Base-by-base conservation (phyloP, 495 filamentous ascomycete genomes). In the Aspergillus coremiiformis region DNA sequence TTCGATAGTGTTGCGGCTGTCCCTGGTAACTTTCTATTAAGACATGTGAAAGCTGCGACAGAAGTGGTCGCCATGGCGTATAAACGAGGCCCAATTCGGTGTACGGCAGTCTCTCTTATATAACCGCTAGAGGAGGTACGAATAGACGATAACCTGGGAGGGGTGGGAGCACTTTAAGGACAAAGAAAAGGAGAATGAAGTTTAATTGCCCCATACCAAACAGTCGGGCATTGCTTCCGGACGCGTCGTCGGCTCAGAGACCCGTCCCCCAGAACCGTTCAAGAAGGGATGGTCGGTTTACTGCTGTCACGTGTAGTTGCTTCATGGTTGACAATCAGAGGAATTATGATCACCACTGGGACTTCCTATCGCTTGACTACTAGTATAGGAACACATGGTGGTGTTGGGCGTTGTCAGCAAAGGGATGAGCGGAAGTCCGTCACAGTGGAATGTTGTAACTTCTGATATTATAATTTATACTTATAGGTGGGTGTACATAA, bases 251-350 rank as follows among this genome's bases (percentile, higher is more conserved):
- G 32, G 32, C 21, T 23, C 23, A 8, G 32, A 19, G 19, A 8
- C 26, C 15, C 30, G 26, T 29, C 19, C 27, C 17, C 49, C 24
- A 23, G 32, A 39, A 51, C 47, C 22, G 12, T 55, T 61, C 45
- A 43, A 55, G 58, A 50, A 57, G 44, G 54, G 54, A 60, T 60
- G 56, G 58, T 35, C 32, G 32, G 14, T 15, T 35, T n/a, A 35
- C 2, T 3, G 9, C 12, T 10, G 11, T 26, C 54, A 30, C 39
- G 23, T 23, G 11, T 29, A 15, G 22, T 45, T 29, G 43, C 45
- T 30, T 56, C 41, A 49, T 54, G 39, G 44, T 51, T n/a, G 23
- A 35, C 22, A 21, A 41, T 17, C 7, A 22, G 47, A 14, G 12
- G 19, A 14, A 44, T 20, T 8, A 4, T 41, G 12, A 30, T 30